Base-by-base conservation (phyloP, 495 filamentous ascomycete species). In the Lepraria neglecta region DNA sequence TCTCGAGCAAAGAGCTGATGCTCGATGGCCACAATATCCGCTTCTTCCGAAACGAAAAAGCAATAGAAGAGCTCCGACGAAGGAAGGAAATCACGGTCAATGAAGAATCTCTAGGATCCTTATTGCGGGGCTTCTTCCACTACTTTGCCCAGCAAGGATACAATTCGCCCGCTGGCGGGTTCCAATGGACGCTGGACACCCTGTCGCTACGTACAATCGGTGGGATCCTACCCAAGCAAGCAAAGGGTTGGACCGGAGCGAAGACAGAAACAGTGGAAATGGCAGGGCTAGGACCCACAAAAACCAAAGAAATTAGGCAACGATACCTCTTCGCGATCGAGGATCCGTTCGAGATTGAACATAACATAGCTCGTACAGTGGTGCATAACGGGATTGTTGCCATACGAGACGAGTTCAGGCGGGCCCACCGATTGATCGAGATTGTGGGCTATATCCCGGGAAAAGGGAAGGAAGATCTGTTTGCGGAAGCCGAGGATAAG, bases 271-370 rank as follows among this genome's bases (percentile, higher is more conserved):
- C 72, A 14, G 61, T 72, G 6, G 69, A 73, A 27, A 19, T 68
- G 14, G 74, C 61, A 53, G 53, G 63, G 3, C 55, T 58, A n/a
- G 69, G 66, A 12, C 19, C 51, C 21, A 70, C 67, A 43, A 69
- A 74, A 46, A 67, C 75, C 17, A 85, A 85, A 64, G 86, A 88
- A 66, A 75, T 91, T 17, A 80, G 86, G 11, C 79, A 90, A 64
- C 82, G 89, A n/a, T 94, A 87, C 69, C 80, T 95, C 17, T 86
- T 94, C 64, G 86, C 89, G 42, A 90, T 95, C 61, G 90, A 95
- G 68, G 90, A 95, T 69, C 90, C 90, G 0, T 94, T 95, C 68
- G 90, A 94, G 75, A 76, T 80, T 4, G 83, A 85, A 50, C 89
- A 94, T 71, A 94, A 95, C 66, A 85, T 95, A 48, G 90, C 85